Evolutionary conservation across 768 basidiomycete species (phyloP), one percentile per base, ranked within the genome.

Genomic region (Collybia sordida): DNA sequence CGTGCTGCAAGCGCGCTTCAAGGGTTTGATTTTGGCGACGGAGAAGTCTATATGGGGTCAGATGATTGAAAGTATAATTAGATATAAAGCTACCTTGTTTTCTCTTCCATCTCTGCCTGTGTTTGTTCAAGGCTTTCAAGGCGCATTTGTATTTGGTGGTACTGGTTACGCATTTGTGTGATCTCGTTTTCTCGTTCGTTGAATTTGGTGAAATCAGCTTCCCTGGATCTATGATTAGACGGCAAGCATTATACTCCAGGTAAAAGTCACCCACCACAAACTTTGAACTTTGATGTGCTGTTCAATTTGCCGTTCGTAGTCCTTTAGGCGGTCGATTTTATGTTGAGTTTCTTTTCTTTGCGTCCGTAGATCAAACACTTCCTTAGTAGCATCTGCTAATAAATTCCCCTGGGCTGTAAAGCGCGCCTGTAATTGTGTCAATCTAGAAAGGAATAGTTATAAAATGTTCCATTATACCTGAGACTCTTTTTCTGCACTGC

Each of bases 221-320:
- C 87, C 88, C 90, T 93, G 11, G 11, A 17, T 28, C 9, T 11
- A 31, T 31, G 3, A 12, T 31, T 31, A 4, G 9, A 41, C 39
- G 22, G 7, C 7, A 41, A 51, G 18, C 46, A 42, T 24, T 18
- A 14, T 6, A 19, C 31, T 14, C 34, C 25, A 21, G 21, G 27
- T 1, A 17, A 6, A 38, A 38, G 35, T 49, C 24, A 1, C 27
- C n/a, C 14, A 90, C 93, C 93, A 96, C 56, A 93, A 67, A 44
- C 79, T 77, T 60, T 92, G 88, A 60, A 88, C 79, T 49, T 83
- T 81, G 37, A 86, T 72, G 52, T 91, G 79, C 59, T 93, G 89
- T 45, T 90, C 86, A 39, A 96, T 91, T 57, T 90, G 86, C n/a
- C 71, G 73, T 62, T 97, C 93, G 56, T 94, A 96, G 64, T 96